These are phyloP conservation scores for Kregervanrija delftensis DNA, from an alignment of 805 yeast species.

Conservation along the genomic window DNA sequence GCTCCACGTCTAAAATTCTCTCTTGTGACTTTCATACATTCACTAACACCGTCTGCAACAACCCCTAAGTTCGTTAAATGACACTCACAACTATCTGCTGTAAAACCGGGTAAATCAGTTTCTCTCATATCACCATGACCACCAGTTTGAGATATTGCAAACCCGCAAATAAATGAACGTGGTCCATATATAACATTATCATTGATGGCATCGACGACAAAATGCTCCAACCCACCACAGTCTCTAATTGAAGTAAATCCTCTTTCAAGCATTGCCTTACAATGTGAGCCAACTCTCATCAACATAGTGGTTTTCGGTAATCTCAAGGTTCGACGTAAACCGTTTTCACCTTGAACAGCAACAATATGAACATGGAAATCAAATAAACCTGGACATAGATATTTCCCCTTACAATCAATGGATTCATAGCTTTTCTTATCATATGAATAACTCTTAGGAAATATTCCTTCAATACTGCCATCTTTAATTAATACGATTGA, in stretches of 20 bases:
- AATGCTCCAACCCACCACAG: constrained; percentile 21
- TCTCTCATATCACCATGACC: constrained; percentile 24
- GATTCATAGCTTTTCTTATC: constrained; percentile 4
- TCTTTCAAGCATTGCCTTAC: constrained; percentile 18
- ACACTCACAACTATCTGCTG: constrained; percentile 21
- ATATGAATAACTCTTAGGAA: not conserved
- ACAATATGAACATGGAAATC: constrained; percentile 23
- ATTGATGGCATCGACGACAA: constrained; percentile 18
- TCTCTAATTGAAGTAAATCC: constrained; percentile 23
- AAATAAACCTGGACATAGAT: constrained; percentile 22
- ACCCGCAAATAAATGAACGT: constrained; percentile 19
- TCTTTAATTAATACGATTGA: constrained; percentile 14
- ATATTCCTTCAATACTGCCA: constrained; percentile 14
- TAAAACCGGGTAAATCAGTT: constrained; percentile 17
- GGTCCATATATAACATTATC: constrained; percentile 24
- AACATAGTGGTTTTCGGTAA: constrained; percentile 17
- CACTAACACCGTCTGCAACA: constrained; percentile 24
- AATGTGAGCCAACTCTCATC: constrained; percentile 16
- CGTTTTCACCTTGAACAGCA: constrained; percentile 21
- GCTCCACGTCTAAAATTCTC: constrained; percentile 24
- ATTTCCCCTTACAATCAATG: constrained; percentile 22
- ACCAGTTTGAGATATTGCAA: constrained; percentile 24
- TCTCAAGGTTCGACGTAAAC: constrained; percentile 13
- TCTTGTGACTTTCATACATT: constrained; percentile 20
- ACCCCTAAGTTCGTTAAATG: constrained; percentile 16